Percentiles rank a stretch among this genome's conserved stretches.
phyloP scores from a whole-genome alignment of 2,329 filamentous ascomycete species.

The Cladosporium cucumerinum region DNA sequence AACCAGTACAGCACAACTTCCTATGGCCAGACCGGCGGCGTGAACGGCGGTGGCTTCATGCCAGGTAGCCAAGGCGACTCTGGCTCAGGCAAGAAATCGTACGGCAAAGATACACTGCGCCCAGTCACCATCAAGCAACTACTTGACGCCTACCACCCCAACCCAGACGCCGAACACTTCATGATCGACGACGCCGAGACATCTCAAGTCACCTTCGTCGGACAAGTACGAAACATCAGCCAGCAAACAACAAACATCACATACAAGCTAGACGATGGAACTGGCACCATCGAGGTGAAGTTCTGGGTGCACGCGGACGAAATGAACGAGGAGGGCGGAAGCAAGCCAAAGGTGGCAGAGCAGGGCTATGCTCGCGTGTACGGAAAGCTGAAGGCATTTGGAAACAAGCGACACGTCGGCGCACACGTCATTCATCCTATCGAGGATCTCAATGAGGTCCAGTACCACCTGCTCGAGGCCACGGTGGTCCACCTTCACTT shows the following conservation, averaged over 20 bases:
- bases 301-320: conserved; percentile 71
- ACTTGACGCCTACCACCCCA: conserved; percentile 73
- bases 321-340: conserved; percentile 39
- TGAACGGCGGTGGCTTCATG: conserved; percentile 60
- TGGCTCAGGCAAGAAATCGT: conserved; percentile 48
- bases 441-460: conserved; percentile 84
- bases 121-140: conserved; percentile 96
- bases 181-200: conserved; percentile 74
- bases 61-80: conserved; percentile 41
- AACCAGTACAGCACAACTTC: conserved; percentile 51
- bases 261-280: conserved; percentile 93
- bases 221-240: conserved; percentile 82
- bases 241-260: conserved; percentile 88
- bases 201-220: conserved; percentile 75
- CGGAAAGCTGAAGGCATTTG: conserved; percentile 79
- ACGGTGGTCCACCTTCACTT: conserved; percentile 84
- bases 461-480: conserved; percentile 86
- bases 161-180: conserved; percentile 68
- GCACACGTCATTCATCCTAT: conserved; percentile 79
- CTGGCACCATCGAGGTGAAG: conserved; percentile 86
- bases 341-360: conserved; percentile 56
- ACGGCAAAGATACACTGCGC: conserved; percentile 80
- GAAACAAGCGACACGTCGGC: conserved; percentile 75
- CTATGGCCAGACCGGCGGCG: conserved; percentile 54
- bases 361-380: conserved; percentile 82